Percentiles rank a stretch among this genome's conserved stretches.
Conservation (phyloP, 2,329 filamentous ascomycete genomes). For the Nemania diffusa region DNA sequence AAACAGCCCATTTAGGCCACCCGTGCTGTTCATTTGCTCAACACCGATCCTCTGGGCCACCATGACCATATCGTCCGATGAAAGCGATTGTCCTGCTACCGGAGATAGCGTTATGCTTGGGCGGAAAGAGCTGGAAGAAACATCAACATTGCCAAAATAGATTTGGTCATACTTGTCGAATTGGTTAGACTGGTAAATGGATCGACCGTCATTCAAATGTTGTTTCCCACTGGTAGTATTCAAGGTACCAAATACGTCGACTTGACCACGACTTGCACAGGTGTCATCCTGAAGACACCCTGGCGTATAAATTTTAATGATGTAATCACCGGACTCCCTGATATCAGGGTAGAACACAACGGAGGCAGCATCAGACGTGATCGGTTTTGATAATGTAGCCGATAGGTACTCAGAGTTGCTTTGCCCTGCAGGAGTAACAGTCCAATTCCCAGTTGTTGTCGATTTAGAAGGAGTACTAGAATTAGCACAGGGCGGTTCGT, state of each 20-base stretch:
- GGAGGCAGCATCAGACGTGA: conserved; percentile 68
- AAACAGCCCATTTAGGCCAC: conserved; percentile 87
- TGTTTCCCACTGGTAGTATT: conserved; percentile 56
- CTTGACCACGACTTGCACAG: conserved; percentile 79
- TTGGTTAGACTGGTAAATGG: conserved; percentile 89
- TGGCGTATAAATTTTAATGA: conserved; percentile 90
- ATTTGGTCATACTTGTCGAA: conserved; percentile 97
- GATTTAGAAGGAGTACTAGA: conserved; percentile 72
- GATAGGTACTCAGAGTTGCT: conserved; percentile 83
- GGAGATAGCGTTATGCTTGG: conserved; percentile 84
- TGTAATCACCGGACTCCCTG: conserved; percentile 89
- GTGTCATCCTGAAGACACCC: conserved; percentile 84
- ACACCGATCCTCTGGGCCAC: conserved; percentile 93
- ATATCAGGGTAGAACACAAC: conserved; percentile 88
- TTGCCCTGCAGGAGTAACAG: conserved; percentile 70
- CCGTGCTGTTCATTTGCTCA: conserved; percentile 75
- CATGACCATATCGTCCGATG: conserved; percentile 69
- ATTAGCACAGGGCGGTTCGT: conserved; percentile 83
- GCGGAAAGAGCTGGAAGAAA: conserved; percentile 75
- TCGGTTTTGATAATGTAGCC: conserved; percentile 67
- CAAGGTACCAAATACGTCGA: conserved; percentile 82
- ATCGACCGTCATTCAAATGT: conserved; percentile 62
- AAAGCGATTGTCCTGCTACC: conserved; percentile 68
- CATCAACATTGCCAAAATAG: conserved; percentile 86
- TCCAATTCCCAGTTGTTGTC: conserved; percentile 79